Evolutionary conservation across 2,329 filamentous ascomycete species (phyloP).

Genomic region (Verruconis gallopava): DNA sequence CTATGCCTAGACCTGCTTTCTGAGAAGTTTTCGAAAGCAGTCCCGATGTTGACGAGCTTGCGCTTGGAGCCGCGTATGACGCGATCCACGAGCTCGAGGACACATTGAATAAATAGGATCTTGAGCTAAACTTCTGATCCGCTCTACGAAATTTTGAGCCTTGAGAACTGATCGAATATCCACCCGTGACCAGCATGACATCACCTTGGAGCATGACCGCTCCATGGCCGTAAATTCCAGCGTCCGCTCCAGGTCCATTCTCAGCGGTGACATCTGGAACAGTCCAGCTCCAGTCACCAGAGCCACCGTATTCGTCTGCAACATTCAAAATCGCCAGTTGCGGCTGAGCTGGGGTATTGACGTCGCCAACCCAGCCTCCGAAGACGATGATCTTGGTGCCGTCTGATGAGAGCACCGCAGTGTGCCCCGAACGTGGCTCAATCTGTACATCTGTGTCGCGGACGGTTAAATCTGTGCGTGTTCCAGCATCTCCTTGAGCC

Average conservation of each 20-base stretch:
- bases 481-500: neutral
- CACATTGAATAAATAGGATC: slow-evolving; percentile 44
- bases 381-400: slow-evolving; percentile 65
- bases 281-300: slow-evolving; percentile 54
- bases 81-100: slow-evolving; percentile 46
- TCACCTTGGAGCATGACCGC: slow-evolving; percentile 47
- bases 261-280: slow-evolving; percentile 32
- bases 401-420: slow-evolving; percentile 66
- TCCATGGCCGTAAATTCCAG: slow-evolving; percentile 47
- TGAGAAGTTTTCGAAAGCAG: slow-evolving; percentile 30
- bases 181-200: slow-evolving; percentile 49
- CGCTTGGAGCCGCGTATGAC: slow-evolving; percentile 40
- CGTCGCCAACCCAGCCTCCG: slow-evolving; percentile 86
- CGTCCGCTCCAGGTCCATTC: slow-evolving; percentile 9
- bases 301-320: slow-evolving; percentile 55
- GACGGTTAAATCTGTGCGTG: slow-evolving; percentile 44
- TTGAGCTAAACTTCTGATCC: slow-evolving; percentile 30
- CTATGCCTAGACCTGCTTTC: slow-evolving; percentile 33
- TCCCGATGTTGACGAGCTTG: slow-evolving; percentile 16
- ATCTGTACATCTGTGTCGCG: slow-evolving; percentile 37
- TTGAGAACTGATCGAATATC: slow-evolving; percentile 37
- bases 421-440: slow-evolving; percentile 81
- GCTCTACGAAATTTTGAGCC: slow-evolving; percentile 21
- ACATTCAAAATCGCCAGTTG: slow-evolving; percentile 69
- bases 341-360: slow-evolving; percentile 61